A percentile compares a stretch with the other conserved stretches of the same genome.
Conservation (phyloP, 225 moss, liverwort and hornwort species). For the Marchantia paleacea region DNA sequence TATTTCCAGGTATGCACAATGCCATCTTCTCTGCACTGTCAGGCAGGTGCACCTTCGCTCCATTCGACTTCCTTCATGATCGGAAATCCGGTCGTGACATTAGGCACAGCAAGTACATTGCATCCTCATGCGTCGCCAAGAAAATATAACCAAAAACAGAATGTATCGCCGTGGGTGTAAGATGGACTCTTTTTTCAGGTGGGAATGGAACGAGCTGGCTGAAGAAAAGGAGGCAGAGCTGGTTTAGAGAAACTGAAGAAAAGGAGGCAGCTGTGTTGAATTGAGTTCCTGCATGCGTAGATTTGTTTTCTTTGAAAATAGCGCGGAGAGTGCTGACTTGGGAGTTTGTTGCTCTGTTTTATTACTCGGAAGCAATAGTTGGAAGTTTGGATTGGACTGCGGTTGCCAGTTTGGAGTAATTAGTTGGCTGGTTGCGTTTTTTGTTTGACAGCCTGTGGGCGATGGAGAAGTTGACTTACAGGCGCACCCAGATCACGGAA, state of each 20-base stretch:
- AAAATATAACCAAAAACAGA: too few relatives aligned
- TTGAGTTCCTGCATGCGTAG: neutral
- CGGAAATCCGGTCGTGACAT: neutral
- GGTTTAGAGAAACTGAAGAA: too few relatives aligned
- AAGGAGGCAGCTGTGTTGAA: neutral
- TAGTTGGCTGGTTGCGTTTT: neutral
- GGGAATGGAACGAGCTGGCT: too few relatives aligned
- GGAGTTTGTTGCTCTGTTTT: neutral
- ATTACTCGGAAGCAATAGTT: neutral
- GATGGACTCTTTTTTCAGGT: too few relatives aligned
- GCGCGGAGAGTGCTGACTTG: neutral
- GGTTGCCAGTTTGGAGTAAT: neutral
- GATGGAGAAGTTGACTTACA: constrained; percentile 70
- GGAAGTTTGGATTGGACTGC: neutral
- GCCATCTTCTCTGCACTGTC: neutral
- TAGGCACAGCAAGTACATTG: neutral
- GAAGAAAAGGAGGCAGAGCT: too few relatives aligned
- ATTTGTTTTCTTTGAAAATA: neutral
- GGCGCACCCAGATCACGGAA: constrained; percentile 34
- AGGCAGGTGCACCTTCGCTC: neutral
- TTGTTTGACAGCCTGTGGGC: constrained; percentile 56
- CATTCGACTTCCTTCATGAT: neutral
- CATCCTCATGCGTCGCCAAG: neutral
- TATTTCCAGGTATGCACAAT: constrained; percentile 20
- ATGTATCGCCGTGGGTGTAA: too few relatives aligned